phyloP scores from a whole-genome alignment of 768 basidiomycete genomes.

The Suillus weaverae region DNA sequence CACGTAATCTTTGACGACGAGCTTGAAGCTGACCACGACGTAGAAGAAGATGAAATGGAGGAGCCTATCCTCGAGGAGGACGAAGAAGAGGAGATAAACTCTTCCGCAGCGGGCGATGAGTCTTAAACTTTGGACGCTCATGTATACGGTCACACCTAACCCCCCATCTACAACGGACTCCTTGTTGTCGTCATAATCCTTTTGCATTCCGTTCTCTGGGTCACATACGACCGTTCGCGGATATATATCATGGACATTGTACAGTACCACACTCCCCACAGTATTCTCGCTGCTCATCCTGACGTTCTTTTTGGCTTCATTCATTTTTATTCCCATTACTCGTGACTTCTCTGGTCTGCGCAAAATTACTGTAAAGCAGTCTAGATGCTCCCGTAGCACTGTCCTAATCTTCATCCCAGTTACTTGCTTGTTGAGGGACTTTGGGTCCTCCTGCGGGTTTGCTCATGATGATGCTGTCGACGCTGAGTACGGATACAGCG shows the following conservation, averaged over 20 bases:
- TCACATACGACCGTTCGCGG: conserved; percentile 12
- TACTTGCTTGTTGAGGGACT: conserved; percentile 83
- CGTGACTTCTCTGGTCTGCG: conserved; percentile 21
- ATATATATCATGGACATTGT: conserved; percentile 36
- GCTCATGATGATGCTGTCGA: conserved; percentile 98
- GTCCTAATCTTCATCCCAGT: conserved; percentile 77
- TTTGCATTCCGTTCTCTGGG: conserved; percentile 6
- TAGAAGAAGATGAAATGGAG: conserved; percentile 67
- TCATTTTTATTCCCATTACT: conserved; percentile 11
- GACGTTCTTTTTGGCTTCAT: conserved; percentile 12
- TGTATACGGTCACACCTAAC: conserved; percentile 12
- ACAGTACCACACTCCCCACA: conserved; percentile 19
- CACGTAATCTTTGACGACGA: conserved; percentile 79
- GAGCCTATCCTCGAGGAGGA: conserved; percentile 69
- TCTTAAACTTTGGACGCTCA: conserved; percentile 13
- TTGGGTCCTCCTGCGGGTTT: conserved; percentile 46
- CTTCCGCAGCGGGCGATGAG: conserved; percentile 23
- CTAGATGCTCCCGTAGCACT: conserved; percentile 14
- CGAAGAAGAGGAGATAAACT: conserved; percentile 48
- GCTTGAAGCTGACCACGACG: conserved; percentile 48
- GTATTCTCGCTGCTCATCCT: conserved; percentile 1
- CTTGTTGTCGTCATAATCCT: conserved; percentile 26
- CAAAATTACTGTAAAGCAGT: conserved; percentile 30
- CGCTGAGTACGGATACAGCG: conserved; percentile 85
- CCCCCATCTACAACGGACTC: conserved; percentile 15